A percentile compares a stretch with the other conserved stretches of the same genome.
These are phyloP conservation scores for Gentiana macrophylla DNA, from an alignment of 257 asterid species.

Conservation along the genomic window DNA sequence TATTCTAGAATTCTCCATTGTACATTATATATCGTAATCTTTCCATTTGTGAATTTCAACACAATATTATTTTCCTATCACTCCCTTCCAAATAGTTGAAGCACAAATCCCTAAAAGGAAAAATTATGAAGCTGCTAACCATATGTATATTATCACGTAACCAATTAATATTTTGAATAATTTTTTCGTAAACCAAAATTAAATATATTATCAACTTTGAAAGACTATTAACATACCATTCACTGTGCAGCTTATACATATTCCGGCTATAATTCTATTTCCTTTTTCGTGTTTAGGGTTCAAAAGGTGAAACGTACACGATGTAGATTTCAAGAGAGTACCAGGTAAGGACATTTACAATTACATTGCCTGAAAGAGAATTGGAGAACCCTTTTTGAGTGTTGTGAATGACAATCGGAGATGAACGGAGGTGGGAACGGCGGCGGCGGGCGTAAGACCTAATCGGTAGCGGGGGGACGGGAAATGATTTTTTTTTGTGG, in stretches of 20 bases:
- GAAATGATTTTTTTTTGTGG: too few relatives aligned
- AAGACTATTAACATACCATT: neutral
- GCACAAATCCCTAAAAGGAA: conserved; percentile 73
- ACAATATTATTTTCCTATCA: too few relatives aligned
- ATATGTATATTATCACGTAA: too few relatives aligned
- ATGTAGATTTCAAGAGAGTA: too few relatives aligned
- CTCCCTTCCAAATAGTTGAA: conserved; percentile 66
- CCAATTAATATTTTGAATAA: neutral
- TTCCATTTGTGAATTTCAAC: too few relatives aligned
- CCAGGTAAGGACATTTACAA: neutral
- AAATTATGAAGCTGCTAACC: neutral
- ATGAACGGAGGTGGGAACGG: too few relatives aligned
- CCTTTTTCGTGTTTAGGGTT: neutral
- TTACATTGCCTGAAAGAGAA: neutral
- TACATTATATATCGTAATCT: too few relatives aligned
- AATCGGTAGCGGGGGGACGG: too few relatives aligned
- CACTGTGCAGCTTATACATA: neutral
- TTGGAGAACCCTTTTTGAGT: neutral
- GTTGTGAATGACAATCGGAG: too few relatives aligned
- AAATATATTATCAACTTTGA: neutral
- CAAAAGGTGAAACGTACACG: neutral
- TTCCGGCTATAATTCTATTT: neutral
- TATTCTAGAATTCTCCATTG: too few relatives aligned
- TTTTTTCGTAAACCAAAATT: neutral
- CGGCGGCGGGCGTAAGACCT: too few relatives aligned